These are phyloP conservation scores for Daucus carota DNA, from an alignment of 129 eudicot species.

Conservation along the genomic window DH1_v3.0 NC_030387.2:4040001-4040500, in stretches of 20 bases:
- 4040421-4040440: background rate
- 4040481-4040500: too few relatives aligned
- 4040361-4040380: slow-evolving; percentile 1
- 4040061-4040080: background rate
- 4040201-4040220: background rate
- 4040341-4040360: background rate
- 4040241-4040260: background rate
- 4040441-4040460: background rate
- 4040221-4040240: background rate
- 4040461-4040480: background rate
- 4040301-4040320: background rate
- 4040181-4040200: background rate
- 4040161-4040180: background rate
- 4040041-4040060: background rate
- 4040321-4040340: background rate
- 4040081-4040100: background rate
- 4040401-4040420: background rate
- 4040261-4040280: background rate
- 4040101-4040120: background rate
- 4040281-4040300: background rate
- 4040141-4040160: background rate
- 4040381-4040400: background rate
- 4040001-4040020: background rate
- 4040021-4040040: background rate
- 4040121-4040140: background rate